Conservation (phyloP, 768 basidiomycete species). For the Suillus hirtellus region DNA sequence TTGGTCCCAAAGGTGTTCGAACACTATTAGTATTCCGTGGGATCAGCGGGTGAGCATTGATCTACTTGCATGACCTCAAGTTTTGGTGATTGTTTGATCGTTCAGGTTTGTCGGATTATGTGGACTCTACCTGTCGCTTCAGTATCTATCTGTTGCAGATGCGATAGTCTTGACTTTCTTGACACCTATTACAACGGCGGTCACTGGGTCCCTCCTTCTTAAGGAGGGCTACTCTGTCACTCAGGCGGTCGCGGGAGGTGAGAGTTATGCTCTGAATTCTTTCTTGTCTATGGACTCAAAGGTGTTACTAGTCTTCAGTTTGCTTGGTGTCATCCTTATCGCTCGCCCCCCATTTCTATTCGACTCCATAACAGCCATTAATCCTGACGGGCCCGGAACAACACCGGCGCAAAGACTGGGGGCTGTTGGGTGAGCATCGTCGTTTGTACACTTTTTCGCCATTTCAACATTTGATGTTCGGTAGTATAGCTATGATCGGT, state of each 20-base stretch:
- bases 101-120: conserved; percentile 70
- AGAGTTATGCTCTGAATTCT: conserved; percentile 12
- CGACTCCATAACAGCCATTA: conserved; percentile 31
- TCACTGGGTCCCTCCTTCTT: conserved; percentile 64
- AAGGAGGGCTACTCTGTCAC: conserved; percentile 56
- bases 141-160: conserved; percentile 78
- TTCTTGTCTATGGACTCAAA: neutral
- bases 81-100: neutral
- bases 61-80: neutral
- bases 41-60: conserved; percentile 50
- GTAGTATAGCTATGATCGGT: conserved; percentile 61
- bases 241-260: conserved; percentile 58
- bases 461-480: neutral
- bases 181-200: conserved; percentile 61
- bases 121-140: conserved; percentile 65
- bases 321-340: conserved; percentile 78
- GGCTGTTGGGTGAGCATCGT: conserved; percentile 51
- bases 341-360: conserved; percentile 79
- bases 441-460: neutral
- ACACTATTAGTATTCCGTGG: conserved; percentile 58
- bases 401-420: conserved; percentile 46
- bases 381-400: conserved; percentile 13
- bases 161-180: conserved; percentile 78
- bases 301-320: conserved; percentile 50
- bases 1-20: conserved; percentile 72